These are phyloP conservation scores for Kwoniella newhampshirensis DNA, from an alignment of 768 basidiomycete species.

Conservation along the genomic window DNA sequence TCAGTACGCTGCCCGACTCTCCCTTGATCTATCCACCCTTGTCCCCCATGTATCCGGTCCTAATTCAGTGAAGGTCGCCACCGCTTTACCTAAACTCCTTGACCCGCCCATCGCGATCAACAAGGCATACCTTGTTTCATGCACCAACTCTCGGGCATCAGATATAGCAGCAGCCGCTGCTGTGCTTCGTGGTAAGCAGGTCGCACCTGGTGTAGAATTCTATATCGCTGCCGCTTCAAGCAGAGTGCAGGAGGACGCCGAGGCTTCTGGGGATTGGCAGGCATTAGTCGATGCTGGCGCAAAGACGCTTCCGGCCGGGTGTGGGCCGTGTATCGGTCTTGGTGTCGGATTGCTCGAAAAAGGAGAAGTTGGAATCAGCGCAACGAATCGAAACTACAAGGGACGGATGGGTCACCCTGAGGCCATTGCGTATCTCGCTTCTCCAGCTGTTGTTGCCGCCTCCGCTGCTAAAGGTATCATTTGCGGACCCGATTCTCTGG, in stretches of 20 bases:
- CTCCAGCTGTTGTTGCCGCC: conserved; percentile 94
- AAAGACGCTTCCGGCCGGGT: conserved; percentile 88
- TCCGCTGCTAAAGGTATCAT: conserved; percentile 92
- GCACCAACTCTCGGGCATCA: conserved; percentile 94
- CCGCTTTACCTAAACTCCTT: conserved; percentile 80
- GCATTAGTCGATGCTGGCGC: conserved; percentile 82
- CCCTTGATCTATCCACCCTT: conserved; percentile 88
- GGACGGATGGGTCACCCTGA: conserved; percentile 97
- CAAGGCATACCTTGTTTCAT: conserved; percentile 97
- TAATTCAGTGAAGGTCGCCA: conserved; percentile 97
- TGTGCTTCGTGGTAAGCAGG: conserved; percentile 73
- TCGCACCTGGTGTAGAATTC: conserved; percentile 89
- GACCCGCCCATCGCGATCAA: conserved; percentile 74
- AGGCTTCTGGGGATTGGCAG: conserved; percentile 82
- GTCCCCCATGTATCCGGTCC: conserved; percentile 96
- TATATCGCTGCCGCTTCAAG: conserved; percentile 96
- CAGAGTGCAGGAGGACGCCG: conserved; percentile 84
- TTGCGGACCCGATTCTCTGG: conserved; percentile 71
- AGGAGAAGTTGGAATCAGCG: conserved; percentile 92
- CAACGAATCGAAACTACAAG: conserved; percentile 98
- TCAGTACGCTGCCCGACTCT: conserved; percentile 78
- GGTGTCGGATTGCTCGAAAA: conserved; percentile 90
- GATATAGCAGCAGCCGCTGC: conserved; percentile 89
- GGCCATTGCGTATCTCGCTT: conserved; percentile 91
- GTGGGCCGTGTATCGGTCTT: conserved; percentile 96